Base-by-base conservation (phyloP, 768 basidiomycete genomes). In the Suillus luteus region DNA sequence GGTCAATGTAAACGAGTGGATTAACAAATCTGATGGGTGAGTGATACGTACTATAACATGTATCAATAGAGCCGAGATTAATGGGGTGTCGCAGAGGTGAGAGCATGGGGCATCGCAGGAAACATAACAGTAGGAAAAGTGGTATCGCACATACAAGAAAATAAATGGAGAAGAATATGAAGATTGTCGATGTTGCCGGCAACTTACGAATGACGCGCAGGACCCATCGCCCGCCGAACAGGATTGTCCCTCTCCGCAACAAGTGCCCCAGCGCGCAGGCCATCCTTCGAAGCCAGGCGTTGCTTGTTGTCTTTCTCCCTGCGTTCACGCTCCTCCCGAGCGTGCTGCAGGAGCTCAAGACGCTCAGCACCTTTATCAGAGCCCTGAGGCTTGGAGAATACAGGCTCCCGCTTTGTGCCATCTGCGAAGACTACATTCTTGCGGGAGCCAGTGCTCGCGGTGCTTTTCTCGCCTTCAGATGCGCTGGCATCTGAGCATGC, bases 191-290 rank as follows among this genome's bases (percentile, higher is more conserved):
- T 38, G 33, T 35, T 17, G 52, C 52, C 33, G 33, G 33, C 19
- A 59, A 59, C 31, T 33, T 57, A 60, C 5, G 59, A 35, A 46
- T 24, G 19, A 12, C 59, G 59, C n/a, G 19, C 35, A 19, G 74
- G 75, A 6, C 74, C 75, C 65, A 75, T 66, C n/a, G 74, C 74
- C 19, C 74, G 62, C 35, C 74, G 71, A 17, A 64, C 66, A 31
- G 74, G 75, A 41, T 72, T 71, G 37, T 75, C 75, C 48, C 69
- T 69, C 38, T 77, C 74, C 0, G 66, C 14, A 35, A 68, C 58
- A 37, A 75, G 54, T 22, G 74, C 75, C 5, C 74, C 74, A 1
- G 75, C 72, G 2, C 74, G 75, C 0, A 75, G 68, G 19, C 75
- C 75, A 27, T 75, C 69, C 43, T 52, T 68, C 40, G 65, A 38